Evolutionary conservation across 345 rosid species (phyloP), one percentile per base, ranked within the genome.

Genomic region (Limnanthes douglasii): DNA sequence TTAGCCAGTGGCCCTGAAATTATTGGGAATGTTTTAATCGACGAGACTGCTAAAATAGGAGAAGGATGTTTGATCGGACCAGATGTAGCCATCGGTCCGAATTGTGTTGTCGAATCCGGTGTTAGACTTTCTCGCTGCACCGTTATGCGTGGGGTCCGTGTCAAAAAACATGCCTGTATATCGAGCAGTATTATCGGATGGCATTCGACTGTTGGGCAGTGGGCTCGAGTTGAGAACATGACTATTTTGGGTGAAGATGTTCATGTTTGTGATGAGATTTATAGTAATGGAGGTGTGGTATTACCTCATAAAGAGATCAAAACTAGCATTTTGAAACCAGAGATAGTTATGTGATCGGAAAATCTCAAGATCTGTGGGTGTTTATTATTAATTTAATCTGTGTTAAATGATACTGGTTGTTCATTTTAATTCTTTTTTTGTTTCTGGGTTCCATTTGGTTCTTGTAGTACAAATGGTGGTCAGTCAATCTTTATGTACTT

Each of bases 181-280:
- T 84, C 96, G 11, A 68, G 94, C 59, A 90, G 98, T 41, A 90
- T 90, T 46, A 66, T 90, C 0, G 98, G 98, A 15, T 90, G 98
- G 98, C 96, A 90, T 54, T 90, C 94, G 15, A 90, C 98, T 0
- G 74, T 90, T 2, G 98, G 98, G 8, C 92, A 80, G 32, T 90
- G 98, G 98, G 82, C 98, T 0, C 56, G 98, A 17, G 79, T 90
- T 14, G 98, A 90, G 69, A 90, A 90, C 75, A 77, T 90, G 94
- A 90, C 98, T 6, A 90, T 90, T 25, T 79, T 90, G 0, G 98
- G 96, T 4, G 96, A 90, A 68, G 94, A 90, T 45, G 98, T 90
- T 34, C 96, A 90, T 39, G 92, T 90, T 2, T 54, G 85, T 3
- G 98, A 90, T 38, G 98, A 90, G 67, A 64, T 90, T 7, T 90